Base-by-base conservation (phyloP, 2,329 filamentous ascomycete genomes). In the Cladophialophora exuberans region DNA sequence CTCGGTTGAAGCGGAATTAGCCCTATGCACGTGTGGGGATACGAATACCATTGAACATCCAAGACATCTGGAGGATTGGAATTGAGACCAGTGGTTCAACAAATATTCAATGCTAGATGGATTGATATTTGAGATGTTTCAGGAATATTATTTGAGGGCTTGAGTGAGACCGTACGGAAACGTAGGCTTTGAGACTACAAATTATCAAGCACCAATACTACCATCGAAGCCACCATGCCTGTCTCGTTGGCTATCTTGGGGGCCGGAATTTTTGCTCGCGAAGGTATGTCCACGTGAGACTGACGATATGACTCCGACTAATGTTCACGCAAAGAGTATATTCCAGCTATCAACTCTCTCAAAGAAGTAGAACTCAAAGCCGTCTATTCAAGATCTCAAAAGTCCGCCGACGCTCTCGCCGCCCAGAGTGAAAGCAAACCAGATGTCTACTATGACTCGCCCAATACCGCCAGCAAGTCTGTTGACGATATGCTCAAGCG, bases 331-430 rank as follows among this genome's bases (percentile, higher is more conserved):
- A n/a, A n/a, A 36, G 33, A 36, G 17, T 15, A 36, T 36, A 5
- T 36, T 6, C 33, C 33, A 7, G 33, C 33, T 7, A 9, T 39
- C 18, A 39, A 17, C 13, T 26, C 15, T 7, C 28, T 5, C 47
- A 17, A 39, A 18, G n/a, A 23, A 10, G 39, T 39, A 15, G 15
- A 4, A 18, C 33, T n/a, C 61, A 86, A 83, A 70, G 84, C 84
- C 18, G 76, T 87, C 61, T 89, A 85, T 71, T 87, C 84, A 3
- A 82, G 85, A 48, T 83, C 82, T 9, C 75, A 82, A 46, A 70
- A 74, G 15, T 84, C 84, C 0, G 84, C 83, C n/a, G 66, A 79
- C 59, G 69, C 67, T 11, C 71, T 78, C 3, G 71, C 73, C 13
- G 67, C 70, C 2, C 72, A 76, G 17, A 69, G 52, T 0, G 18